Evolutionary conservation across 75 land plant genomes (phyloP).

Genomic region (Cunninghamia lanceolata): DNA sequence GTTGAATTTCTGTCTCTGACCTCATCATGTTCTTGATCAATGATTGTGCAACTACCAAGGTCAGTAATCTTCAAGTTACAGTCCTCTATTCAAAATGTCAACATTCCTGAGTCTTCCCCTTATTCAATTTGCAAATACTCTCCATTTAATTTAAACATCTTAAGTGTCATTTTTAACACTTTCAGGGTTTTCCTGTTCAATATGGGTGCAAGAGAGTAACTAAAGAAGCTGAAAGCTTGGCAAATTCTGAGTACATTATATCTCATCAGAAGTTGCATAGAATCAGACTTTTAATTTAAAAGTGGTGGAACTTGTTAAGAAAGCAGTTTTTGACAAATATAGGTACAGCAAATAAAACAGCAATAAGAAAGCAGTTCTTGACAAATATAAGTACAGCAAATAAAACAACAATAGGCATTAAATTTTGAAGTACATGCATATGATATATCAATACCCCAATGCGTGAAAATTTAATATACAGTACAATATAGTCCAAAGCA

Average conservation of each 20-base stretch:
- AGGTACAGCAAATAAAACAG: background rate
- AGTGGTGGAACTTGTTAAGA: background rate
- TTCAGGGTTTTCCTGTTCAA: background rate
- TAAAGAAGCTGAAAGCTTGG: background rate
- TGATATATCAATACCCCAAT: background rate
- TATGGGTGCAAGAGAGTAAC: background rate
- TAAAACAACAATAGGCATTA: background rate
- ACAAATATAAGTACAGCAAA: background rate
- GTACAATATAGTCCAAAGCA: background rate
- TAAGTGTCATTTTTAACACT: background rate
- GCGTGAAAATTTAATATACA: background rate
- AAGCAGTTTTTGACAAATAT: background rate
- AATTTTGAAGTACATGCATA: background rate
- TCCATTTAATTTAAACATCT: background rate
- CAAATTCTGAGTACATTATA: background rate
- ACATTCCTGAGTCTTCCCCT: background rate
- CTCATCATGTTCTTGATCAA: background rate
- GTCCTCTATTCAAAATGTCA: background rate
- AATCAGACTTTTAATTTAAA: background rate
- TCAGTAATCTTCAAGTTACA: background rate
- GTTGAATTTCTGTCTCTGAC: background rate
- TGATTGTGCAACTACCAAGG: background rate
- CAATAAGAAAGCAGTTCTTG: background rate
- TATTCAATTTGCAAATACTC: background rate
- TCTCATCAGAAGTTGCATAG: background rate